Base-by-base conservation (phyloP, 768 basidiomycete genomes). In the Mycena sanguinolenta region DNA sequence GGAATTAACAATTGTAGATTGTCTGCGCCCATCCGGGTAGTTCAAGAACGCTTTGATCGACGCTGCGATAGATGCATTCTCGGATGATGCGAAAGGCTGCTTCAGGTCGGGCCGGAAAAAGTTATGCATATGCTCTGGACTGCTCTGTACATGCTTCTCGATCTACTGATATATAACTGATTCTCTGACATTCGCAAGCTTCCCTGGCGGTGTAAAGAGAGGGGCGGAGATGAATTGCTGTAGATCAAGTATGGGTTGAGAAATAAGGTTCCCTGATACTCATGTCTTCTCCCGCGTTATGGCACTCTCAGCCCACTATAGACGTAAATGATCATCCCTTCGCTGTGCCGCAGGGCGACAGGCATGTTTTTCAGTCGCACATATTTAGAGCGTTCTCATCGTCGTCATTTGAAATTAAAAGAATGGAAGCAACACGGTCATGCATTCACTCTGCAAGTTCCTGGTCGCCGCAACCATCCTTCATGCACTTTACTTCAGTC, bases 61-160 rank as follows among this genome's bases (percentile, higher is more conserved):
- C 69, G 65, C 23, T 73, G 72, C 53, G 72, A 73, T 34, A 67
- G 64, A 46, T 73, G 72, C 30, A 62, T 65, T 8, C 59, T 70
- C 39, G 69, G 69, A 27, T 70, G 34, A 64, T 25, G 39, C 34
- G 28, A n/a, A 30, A 28, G 58, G 14, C 27, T 39, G 9, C 58
- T 6, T 12, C 25, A 12, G 23, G 49, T 0, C n/a, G 6, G 10
- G 6, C 10, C 32, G 32, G 32, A 34, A 4, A 34, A 34, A 5
- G 32, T 34, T 34, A 10, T 34, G 32, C 32, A 34, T 10, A 50
- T 50, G 23, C 23, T 50, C 3, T 27, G 23, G 27, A 25, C 8
- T 50, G 23, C 14, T 50, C 25, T 50, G 23, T 23, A 50, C 14
- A 49, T 38, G 28, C 30, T 49, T 21, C 21, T 13, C 42, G 19